Evolutionary conservation across 768 basidiomycete species (phyloP), one percentile per base, ranked within the genome.

Genomic region (Jaapia argillacea): DNA sequence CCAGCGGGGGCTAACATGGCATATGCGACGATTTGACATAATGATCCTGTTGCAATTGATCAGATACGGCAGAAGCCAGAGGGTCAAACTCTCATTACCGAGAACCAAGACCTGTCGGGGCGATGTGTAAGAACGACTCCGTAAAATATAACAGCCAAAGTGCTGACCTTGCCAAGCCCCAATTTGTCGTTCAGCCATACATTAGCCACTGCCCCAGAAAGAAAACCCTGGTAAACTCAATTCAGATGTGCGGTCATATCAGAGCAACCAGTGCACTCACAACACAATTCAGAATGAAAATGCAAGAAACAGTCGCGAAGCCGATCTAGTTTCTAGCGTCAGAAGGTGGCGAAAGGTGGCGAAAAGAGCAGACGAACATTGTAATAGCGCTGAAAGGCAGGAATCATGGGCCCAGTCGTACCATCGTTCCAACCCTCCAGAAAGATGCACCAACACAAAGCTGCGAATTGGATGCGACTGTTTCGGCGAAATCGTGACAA

Each of bases 271-370:
- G 7, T 31, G 33, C 12, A 47, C 68, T 27, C 49, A 72, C 72
- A 14, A 70, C 22, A 42, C 66, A 70, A 26, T 64, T 65, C 40
- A 66, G 64, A 24, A 82, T 63, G 57, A 84, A 86, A 20, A 82
- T 69, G 39, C 79, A 55, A 0, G 80, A 80, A 10, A 82, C 79
- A 3, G 75, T 53, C 4, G 68, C 63, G 50, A 74, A 79, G 12
- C 62, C 61, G 22, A 74, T 67, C 70, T 75, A n/a, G n/a, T n/a
- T n/a, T n/a, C n/a, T n/a, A n/a, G n/a, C n/a, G n/a, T n/a, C n/a
- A n/a, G n/a, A n/a, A n/a, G n/a, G n/a, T n/a, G n/a, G n/a, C n/a
- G n/a, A n/a, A n/a, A n/a, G n/a, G n/a, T n/a, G n/a, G n/a, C n/a
- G n/a, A n/a, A n/a, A n/a, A n/a, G n/a, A n/a, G n/a, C n/a, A n/a